Percentiles rank a stretch among this genome's conserved stretches.
phyloP scores from a whole-genome alignment of 306 rosid genomes.

The Rubus idaeus region DNA sequence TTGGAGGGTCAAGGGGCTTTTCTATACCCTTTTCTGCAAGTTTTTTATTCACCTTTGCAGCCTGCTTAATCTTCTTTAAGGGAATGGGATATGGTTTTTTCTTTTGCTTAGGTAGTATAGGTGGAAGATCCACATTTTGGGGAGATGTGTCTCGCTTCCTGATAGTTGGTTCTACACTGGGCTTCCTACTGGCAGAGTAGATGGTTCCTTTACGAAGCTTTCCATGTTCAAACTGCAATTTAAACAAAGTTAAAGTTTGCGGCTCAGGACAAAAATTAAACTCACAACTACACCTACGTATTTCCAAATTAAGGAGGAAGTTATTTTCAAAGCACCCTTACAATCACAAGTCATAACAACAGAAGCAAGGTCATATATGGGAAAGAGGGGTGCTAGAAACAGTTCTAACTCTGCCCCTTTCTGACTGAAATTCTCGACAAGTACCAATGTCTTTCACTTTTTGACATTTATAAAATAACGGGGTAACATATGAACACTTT shows the following conservation, averaged over 20 bases:
- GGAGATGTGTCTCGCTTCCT: slow-evolving; percentile 40
- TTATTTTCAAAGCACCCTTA: neutral
- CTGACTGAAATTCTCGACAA: neutral
- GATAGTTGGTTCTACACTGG: slow-evolving; percentile 33
- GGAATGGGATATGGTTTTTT: slow-evolving; percentile 93
- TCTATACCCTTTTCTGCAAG: slow-evolving; percentile 83
- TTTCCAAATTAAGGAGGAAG: neutral
- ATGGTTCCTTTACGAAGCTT: slow-evolving; percentile 36
- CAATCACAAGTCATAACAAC: neutral
- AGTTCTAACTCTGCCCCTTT: neutral
- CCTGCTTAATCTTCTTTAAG: slow-evolving; percentile 62
- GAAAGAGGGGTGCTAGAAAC: neutral
- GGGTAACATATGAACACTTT: neutral
- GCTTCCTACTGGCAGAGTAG: slow-evolving; percentile 43
- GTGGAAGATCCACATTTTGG: slow-evolving; percentile 86
- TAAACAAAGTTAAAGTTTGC: slow-evolving; percentile 23
- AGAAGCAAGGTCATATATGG: neutral
- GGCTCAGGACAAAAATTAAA: neutral
- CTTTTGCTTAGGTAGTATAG: slow-evolving; percentile 62
- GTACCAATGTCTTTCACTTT: neutral
- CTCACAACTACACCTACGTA: neutral
- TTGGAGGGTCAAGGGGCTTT: slow-evolving; percentile 80
- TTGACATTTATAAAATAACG: neutral
- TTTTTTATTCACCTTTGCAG: slow-evolving; percentile 56
- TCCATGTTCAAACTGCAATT: slow-evolving; percentile 50